A percentile compares a stretch with the other conserved stretches of the same genome.
Evolutionary conservation across 2,329 filamentous ascomycete species (phyloP).

Genomic region (Arachnomyces sp.): DNA sequence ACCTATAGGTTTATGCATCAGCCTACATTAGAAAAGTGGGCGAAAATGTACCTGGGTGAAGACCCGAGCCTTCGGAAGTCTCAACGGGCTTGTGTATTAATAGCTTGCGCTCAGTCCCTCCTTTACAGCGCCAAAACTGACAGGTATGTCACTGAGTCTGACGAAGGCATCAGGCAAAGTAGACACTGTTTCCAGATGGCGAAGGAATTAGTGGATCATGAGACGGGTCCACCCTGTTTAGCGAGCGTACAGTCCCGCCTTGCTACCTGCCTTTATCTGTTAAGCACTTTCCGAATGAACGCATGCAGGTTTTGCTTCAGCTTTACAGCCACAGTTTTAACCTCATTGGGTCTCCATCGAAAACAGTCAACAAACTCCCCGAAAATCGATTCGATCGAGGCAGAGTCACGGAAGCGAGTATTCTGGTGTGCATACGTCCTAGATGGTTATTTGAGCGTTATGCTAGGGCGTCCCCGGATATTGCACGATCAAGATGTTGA

Average conservation of each 20-base stretch:
- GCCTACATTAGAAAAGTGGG: constrained; percentile 41
- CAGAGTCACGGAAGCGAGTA: constrained; percentile 48
- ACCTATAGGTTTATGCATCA: constrained; percentile 48
- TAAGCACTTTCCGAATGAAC: constrained; percentile 48
- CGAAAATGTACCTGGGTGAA: constrained; percentile 22
- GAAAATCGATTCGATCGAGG: constrained; percentile 26
- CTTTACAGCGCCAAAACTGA: constrained; percentile 8
- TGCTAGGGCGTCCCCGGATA: constrained; percentile 52
- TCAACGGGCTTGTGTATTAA: constrained; percentile 28
- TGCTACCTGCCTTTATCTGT: constrained; percentile 46
- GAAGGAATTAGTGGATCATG: constrained; percentile 19
- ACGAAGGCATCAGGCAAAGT: constrained; percentile 9
- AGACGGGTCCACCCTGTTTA: constrained; percentile 42
- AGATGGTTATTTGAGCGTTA: constrained; percentile 56
- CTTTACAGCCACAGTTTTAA: constrained; percentile 32
- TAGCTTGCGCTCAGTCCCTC: constrained; percentile 18
- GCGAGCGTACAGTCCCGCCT: constrained; percentile 47
- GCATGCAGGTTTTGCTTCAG: constrained; percentile 49
- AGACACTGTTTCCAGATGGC: constrained; percentile 13
- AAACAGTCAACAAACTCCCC: constrained; percentile 21
- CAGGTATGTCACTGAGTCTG: constrained; percentile 2
- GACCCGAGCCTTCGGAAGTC: constrained; percentile 19
- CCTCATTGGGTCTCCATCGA: constrained; percentile 33
- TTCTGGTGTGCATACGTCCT: constrained; percentile 58
- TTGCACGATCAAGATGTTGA: constrained; percentile 58